Evolutionary conservation across 768 basidiomycete genomes (phyloP), one percentile per base, ranked within the genome.

Genomic region (Lactifluus hygrophoroides): DNA sequence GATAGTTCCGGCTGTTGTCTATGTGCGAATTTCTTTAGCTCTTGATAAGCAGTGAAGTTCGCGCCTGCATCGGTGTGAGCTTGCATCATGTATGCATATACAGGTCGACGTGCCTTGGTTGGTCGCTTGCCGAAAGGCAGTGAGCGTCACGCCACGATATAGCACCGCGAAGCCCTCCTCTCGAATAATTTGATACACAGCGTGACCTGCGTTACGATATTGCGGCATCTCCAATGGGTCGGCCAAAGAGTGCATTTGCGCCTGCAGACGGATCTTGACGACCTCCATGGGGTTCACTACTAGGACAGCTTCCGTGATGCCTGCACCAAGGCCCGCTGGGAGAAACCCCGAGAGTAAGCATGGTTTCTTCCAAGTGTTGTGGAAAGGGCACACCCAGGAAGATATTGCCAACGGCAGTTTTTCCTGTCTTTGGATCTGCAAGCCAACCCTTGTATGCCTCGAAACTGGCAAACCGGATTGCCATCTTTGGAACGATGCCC

Each of bases 241-340:
- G 7, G 94, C 91, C 48, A 99, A 78, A 21, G 95, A 98, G 72
- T 98, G 96, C 68, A 90, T 88, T 68, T 99, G 96, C 3, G 96
- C 95, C 73, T 99, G 96, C 66, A 99, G 75, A 27, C 96, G 83
- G 69, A 99, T 98, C 78, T 98, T 98, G 69, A 99, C 90, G 19
- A 98, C 96, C 70, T 99, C 96, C 96, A 99, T 98, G 0, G 96
- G 96, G 45, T 90, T 95, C 11, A 99, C 96, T 45, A 99, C 92
- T 16, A 84, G 77, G 17, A 99, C 82, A 2, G 94, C 96, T 73
- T 98, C 96, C 0, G 93, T 90, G n/a, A 86, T 86, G 25, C 96
- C 96, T 4, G 96, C 95, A 45, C 86, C 92, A 28, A 99, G 77
- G 62, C 96, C 96, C 66, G 95, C 94, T 94, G 66, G 34, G 57